Conservation (phyloP, 2,329 filamentous ascomycete species). For the Fusarium siculi region DNA sequence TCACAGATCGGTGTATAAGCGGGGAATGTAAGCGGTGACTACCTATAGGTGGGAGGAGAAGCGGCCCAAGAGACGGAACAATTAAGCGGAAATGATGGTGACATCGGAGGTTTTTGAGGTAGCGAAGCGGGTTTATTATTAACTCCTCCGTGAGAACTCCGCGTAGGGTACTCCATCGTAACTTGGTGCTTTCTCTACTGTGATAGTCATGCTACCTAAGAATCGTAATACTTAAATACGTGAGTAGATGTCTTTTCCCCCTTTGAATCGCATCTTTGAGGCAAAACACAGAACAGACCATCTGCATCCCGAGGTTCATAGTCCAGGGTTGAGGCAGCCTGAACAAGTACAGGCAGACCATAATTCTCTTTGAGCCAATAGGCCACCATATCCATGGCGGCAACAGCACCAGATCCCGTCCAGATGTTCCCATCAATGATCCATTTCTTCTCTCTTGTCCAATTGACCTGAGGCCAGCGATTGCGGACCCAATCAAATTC, state of each 20-base stretch:
- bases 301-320: neutral
- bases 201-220: rapidly evolving
- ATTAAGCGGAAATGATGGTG: too few relatives aligned
- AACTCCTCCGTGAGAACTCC: neutral
- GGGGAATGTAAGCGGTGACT: neutral
- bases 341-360: neutral
- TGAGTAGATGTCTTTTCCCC: neutral
- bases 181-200: rapidly evolving
- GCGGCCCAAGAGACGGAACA: neutral
- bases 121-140: neutral
- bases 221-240: neutral
- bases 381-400: neutral
- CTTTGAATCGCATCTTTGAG: neutral
- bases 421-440: neutral
- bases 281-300: neutral
- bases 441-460: neutral
- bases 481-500: neutral
- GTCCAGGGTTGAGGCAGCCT: neutral
- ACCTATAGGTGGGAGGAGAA: neutral
- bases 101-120: neutral
- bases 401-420: neutral
- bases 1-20: neutral
- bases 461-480: neutral
- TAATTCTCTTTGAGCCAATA: neutral
- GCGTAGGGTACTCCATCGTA: too few relatives aligned